Base-by-base conservation (phyloP, 2,329 filamentous ascomycete species). In the Trichoderma oligosporum region DNA sequence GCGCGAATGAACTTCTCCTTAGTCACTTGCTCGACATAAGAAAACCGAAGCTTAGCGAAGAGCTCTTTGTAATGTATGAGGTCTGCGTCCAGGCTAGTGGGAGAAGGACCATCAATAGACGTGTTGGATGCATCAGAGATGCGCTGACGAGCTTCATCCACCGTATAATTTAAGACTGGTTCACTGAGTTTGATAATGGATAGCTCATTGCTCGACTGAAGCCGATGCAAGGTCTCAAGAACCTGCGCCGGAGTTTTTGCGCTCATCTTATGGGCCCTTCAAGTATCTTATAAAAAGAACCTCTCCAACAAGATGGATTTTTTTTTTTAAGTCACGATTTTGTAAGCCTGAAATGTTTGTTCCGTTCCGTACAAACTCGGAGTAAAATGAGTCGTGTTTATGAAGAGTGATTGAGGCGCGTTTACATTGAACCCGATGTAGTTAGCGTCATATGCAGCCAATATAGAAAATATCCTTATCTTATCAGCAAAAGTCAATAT, bases 1-100 rank as follows among this genome's bases (percentile, higher is more conserved):
- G 89, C 87, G 64, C 91, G 89, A 55, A 99, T 86, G 72, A 97
- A 97, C 68, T 96, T 96, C 72, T 99, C 94, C 74, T 97, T 99
- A 42, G 93, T 97, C 61, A 97, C 91, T 77, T 97, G 94, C 74
- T 99, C 94, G 65, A 97, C 88, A 74, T 97, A 97, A 62, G 89
- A 95, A 78, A 97, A 97, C 65, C 93, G 90, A 36, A 97, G 81
- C 75, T 99, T 97, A 39, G 91, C 88, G 73, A 97, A 99, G 18
- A 97, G 83, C 73, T 97, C 92, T 75, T 89, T 91, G 76, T 97
- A 97, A 73, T 97, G 92, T 27, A 82, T 79, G 25, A 97, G 79
- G 71, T 97, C 93, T 25, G 89, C 89, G 62, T 89, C 85, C 7
- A 97, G 79, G 16, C 87, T 87, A 14, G 87, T 82, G 0, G 92